Evolutionary conservation across 164 flowering plant genomes (phyloP).

Genomic region (Stephania cephalantha): DNA sequence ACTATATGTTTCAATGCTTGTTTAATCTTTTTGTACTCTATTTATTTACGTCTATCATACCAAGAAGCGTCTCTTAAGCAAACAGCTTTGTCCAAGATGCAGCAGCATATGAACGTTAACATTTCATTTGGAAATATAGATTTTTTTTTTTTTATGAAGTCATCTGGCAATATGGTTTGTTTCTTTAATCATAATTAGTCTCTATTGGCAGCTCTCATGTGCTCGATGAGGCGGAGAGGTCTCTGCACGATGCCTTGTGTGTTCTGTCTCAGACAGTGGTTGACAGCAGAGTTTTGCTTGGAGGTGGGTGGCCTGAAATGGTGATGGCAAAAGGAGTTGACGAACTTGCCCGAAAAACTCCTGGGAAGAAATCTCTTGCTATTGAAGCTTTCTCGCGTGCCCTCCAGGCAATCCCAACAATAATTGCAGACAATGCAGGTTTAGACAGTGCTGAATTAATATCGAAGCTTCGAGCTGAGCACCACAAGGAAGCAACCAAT

Average conservation of each 20-base stretch:
- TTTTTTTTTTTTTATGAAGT: not conserved
- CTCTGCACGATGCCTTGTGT: conserved; percentile 94
- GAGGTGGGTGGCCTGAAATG: conserved; percentile 99
- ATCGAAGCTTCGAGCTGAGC: conserved; percentile 94
- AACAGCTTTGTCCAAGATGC: not conserved
- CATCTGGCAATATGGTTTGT: not conserved
- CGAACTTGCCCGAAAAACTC: conserved; percentile 87
- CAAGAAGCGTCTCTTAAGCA: not conserved
- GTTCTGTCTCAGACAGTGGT: conserved; percentile 93
- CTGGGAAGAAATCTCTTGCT: conserved; percentile 94
- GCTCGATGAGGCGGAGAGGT: conserved; percentile 95
- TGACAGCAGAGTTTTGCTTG: conserved; percentile 87
- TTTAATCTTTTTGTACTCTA: not conserved
- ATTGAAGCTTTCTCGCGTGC: conserved; percentile 93
- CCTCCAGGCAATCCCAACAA: conserved; percentile 82
- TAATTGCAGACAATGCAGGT: conserved; percentile 96
- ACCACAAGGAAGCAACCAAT: conserved; percentile 66
- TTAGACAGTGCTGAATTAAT: conserved; percentile 93
- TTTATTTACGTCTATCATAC: not conserved
- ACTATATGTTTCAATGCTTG: not conserved
- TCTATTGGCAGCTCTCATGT: conserved; percentile 65
- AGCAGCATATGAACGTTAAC: too few relatives aligned
- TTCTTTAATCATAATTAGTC: not conserved
- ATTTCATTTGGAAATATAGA: not conserved
- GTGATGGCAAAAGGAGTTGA: conserved; percentile 94